Conservation (phyloP, 2,329 filamentous ascomycete genomes). For the Aspergillus japonicus region DNA sequence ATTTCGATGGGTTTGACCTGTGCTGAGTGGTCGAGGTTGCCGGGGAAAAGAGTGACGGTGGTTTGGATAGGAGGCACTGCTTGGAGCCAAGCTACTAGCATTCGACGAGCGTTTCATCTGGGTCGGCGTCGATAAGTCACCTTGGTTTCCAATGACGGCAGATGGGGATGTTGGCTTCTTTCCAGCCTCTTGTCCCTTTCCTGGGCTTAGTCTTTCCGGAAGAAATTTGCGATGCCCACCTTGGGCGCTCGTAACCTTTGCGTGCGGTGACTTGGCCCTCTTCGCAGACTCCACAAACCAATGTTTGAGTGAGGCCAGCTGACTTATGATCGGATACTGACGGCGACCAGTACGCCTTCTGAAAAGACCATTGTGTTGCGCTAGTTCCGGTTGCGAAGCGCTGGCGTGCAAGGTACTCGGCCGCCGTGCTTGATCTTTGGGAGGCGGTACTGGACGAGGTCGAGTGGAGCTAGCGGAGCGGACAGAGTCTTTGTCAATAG, state of each 20-base stretch:
- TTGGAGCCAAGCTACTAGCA: slow-evolving; percentile 43
- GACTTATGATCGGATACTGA: slow-evolving; percentile 64
- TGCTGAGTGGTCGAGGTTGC: slow-evolving; percentile 37
- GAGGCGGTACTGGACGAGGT: slow-evolving; percentile 75
- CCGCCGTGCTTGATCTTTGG: slow-evolving; percentile 77
- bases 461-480: slow-evolving; percentile 75
- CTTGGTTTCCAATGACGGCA: slow-evolving; percentile 24
- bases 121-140: slow-evolving; percentile 36
- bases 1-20: slow-evolving; percentile 55
- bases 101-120: slow-evolving; percentile 42
- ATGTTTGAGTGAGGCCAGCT: slow-evolving; percentile 66
- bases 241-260: slow-evolving; percentile 31
- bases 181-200: slow-evolving; percentile 36
- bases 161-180: slow-evolving; percentile 29
- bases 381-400: slow-evolving; percentile 64
- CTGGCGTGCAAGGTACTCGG: slow-evolving; percentile 87
- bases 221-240: slow-evolving; percentile 38
- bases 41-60: slow-evolving; percentile 44
- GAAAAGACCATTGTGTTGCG: slow-evolving; percentile 56
- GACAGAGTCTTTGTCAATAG: slow-evolving; percentile 70
- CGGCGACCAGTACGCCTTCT: slow-evolving; percentile 55
- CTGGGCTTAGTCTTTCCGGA: slow-evolving; percentile 39
- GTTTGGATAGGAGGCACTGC: slow-evolving; percentile 43
- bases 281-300: slow-evolving; percentile 70
- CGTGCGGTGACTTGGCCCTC: slow-evolving; percentile 58